These are phyloP conservation scores for Trypanosoma conorhini DNA, from an alignment of 208 protist species.

Conservation along the genomic window DNA sequence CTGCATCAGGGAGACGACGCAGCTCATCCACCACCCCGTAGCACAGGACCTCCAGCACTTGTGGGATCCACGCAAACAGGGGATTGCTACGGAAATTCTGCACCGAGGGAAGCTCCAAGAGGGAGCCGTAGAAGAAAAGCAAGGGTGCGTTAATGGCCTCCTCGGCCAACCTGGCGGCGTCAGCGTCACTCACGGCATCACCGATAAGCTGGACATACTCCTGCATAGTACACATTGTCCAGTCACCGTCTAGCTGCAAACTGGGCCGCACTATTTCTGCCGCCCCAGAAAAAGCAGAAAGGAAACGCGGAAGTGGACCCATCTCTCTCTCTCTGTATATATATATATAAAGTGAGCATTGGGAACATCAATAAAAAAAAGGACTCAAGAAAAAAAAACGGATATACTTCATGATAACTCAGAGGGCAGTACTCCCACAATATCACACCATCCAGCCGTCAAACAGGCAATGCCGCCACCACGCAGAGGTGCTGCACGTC, in stretches of 20 bases:
- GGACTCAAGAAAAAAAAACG: constrained; percentile 15
- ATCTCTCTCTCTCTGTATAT: not conserved
- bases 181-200: not conserved
- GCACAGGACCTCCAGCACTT: constrained; percentile 32
- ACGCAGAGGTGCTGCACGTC: not conserved
- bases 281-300: not conserved
- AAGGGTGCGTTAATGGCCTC: constrained; percentile 31
- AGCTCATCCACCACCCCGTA: constrained; percentile 34
- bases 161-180: constrained; percentile 21
- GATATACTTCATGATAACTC: not conserved
- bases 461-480: not conserved
- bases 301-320: not conserved
- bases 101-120: constrained; percentile 26
- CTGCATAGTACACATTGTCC: constrained; percentile 12
- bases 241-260: not conserved
- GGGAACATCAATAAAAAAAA: constrained; percentile 1
- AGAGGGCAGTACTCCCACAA: not conserved
- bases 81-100: constrained; percentile 16
- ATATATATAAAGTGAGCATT: not conserved
- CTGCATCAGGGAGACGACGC: not conserved
- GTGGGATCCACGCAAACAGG: constrained; percentile 25
- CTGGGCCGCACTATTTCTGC: not conserved
- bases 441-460: not conserved
- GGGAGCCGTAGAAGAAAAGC: constrained; percentile 52
- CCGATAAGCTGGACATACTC: constrained; percentile 25